These are phyloP conservation scores for Aurifilum marmelostoma DNA, from an alignment of 2,329 filamentous ascomycete genomes.

Conservation along the genomic window DNA sequence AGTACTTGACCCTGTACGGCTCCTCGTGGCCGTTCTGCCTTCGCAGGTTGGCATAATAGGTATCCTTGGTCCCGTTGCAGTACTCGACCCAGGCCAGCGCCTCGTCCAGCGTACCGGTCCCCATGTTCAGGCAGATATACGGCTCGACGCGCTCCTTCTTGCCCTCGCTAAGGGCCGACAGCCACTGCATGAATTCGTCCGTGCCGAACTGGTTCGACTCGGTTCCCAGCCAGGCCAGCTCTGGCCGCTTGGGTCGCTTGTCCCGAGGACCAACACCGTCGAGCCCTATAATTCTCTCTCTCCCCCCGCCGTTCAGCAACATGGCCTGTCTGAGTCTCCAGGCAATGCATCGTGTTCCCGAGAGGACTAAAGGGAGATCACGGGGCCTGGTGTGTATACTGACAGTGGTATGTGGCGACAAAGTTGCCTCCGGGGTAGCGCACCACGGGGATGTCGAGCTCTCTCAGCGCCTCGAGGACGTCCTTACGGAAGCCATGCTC, in stretches of 20 bases:
- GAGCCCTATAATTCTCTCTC: slow-evolving; percentile 37
- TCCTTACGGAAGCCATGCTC: slow-evolving; percentile 77
- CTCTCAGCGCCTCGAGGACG: slow-evolving; percentile 73
- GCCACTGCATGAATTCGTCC: slow-evolving; percentile 86
- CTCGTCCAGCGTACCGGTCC: slow-evolving; percentile 65
- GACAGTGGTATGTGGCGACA: slow-evolving; percentile 79
- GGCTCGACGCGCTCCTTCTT: slow-evolving; percentile 68
- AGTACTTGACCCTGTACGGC: slow-evolving; percentile 83
- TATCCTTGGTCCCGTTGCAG: slow-evolving; percentile 78
- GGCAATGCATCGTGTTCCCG: background rate
- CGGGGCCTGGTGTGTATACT: slow-evolving; percentile 45
- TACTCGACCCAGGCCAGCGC: slow-evolving; percentile 81
- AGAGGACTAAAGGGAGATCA: background rate
- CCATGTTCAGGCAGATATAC: slow-evolving; percentile 80
- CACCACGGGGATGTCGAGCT: slow-evolving; percentile 76
- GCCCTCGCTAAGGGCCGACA: slow-evolving; percentile 67
- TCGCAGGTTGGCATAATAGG: slow-evolving; percentile 80
- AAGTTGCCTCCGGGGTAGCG: slow-evolving; percentile 86
- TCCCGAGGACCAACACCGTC: slow-evolving; percentile 78
- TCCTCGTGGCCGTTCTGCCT: slow-evolving; percentile 74
- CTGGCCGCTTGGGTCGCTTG: slow-evolving; percentile 66
- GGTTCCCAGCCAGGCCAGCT: slow-evolving; percentile 77
- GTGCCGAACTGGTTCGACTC: slow-evolving; percentile 83
- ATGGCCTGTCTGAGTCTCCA: background rate
- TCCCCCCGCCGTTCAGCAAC: background rate